A percentile compares a stretch with the other conserved stretches of the same genome.
Evolutionary conservation across 352 stramenopile species (phyloP).

Genomic region (Vaucheria bursata): DNA sequence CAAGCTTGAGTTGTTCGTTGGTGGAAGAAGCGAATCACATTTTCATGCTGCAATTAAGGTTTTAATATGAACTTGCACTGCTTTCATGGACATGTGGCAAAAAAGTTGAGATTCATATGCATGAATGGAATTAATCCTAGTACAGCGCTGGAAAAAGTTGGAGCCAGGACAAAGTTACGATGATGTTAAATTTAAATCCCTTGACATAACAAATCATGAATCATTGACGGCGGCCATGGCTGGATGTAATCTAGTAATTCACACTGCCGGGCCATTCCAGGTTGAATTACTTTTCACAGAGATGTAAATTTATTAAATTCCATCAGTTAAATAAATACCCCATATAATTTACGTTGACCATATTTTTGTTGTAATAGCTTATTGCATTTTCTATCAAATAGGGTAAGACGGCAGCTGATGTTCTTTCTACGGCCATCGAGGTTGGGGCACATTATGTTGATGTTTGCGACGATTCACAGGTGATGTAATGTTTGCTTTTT

Average conservation of each 20-base stretch:
- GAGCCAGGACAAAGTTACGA: conserved; percentile 30
- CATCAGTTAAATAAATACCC: too few relatives aligned
- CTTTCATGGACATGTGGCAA: too few relatives aligned
- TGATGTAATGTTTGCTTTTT: too few relatives aligned
- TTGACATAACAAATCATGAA: conserved; percentile 33
- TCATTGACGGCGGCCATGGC: conserved; percentile 22
- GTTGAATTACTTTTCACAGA: too few relatives aligned
- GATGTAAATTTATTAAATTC: too few relatives aligned
- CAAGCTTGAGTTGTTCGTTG: conserved; percentile 37
- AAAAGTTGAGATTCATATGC: too few relatives aligned
- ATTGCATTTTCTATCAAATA: conserved; percentile 1
- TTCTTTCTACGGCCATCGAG: not conserved
- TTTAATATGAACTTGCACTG: too few relatives aligned
- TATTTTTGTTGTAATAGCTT: conserved; percentile 6
- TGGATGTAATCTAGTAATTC: conserved; percentile 42
- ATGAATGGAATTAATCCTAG: too few relatives aligned
- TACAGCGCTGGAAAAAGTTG: conserved; percentile 43
- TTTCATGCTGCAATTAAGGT: too few relatives aligned
- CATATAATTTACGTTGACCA: too few relatives aligned
- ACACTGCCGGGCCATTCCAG: conserved; percentile 48
- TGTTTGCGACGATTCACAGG: conserved; percentile 44
- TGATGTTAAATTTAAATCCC: conserved; percentile 30
- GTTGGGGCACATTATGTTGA: conserved; percentile 35
- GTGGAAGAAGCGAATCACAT: conserved; percentile 37
- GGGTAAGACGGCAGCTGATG: not conserved